Base-by-base conservation (phyloP, 257 asterid genomes). In the Nyctanthes arbortristis region DNA sequence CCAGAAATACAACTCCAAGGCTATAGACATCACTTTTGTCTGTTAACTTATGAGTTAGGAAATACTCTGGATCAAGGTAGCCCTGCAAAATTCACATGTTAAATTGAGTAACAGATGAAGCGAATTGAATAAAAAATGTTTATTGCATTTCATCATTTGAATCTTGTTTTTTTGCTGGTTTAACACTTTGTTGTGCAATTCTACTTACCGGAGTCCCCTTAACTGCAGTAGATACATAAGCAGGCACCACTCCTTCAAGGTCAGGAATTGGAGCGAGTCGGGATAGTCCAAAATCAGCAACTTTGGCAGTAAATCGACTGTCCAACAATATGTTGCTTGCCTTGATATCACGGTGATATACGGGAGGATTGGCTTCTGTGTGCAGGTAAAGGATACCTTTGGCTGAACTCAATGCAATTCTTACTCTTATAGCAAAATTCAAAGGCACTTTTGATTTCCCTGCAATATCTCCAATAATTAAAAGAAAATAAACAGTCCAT, bases 11-110 rank as follows among this genome's bases (percentile, higher is more conserved):
- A 28, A 94, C 98, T 37, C 99, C 99, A 60, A 91, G 96, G 75
- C 98, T 94, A 68, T 94, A 94, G 57, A 94, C 98, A 47, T 94
- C 99, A 36, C 99, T 94, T 77, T 91, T 94, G 84, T 94, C 98
- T 0, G 99, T 94, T 66, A 94, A 83, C 84, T 91, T 89, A 60
- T 84, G 97, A 16, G 99, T 94, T 56, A 94, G 80, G 78, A 94
- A 91, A 66, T 94, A 94, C 78, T 94, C 99, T 0, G 99, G 99
- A 77, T 94, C 99, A 59, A 94, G 98, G 64, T 94, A 94, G 66
- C 99, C 99, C 99, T 94, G 77, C 77, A 79, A 34, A 64, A 61
- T 59, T 58, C 68, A 71, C 11, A 32, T 14, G 30, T 1, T 4
- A 32, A 24, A 32, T 37, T 24, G 7, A 28, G 58, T 7, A 59